Conservation (phyloP, 192 early-diverging fungal genomes). For the Linnemannia zychae region DNA sequence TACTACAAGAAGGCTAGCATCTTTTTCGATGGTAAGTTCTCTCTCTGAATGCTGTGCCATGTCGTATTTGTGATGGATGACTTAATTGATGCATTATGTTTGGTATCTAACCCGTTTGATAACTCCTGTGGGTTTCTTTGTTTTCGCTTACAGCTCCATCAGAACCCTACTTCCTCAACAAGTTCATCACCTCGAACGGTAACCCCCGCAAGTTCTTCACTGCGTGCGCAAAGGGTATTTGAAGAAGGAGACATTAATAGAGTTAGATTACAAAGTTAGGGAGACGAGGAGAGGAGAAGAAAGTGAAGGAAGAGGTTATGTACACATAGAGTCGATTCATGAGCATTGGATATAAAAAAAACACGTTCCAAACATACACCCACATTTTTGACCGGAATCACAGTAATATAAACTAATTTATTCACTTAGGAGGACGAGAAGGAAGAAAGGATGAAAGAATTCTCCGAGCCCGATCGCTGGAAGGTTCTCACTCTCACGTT, state of each 20-base stretch:
- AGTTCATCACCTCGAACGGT: conserved; percentile 54
- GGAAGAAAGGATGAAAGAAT: not conserved
- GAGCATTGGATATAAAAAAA: conserved; percentile 6
- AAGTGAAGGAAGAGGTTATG: not conserved
- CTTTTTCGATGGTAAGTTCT: conserved; percentile 41
- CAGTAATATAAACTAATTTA: no score
- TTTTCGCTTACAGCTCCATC: conserved; percentile 36
- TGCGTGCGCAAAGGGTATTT: conserved; percentile 57
- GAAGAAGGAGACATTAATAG: not conserved
- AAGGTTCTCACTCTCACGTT: not conserved
- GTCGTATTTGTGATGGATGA: not conserved
- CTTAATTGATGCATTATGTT: not conserved
- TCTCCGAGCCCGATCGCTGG: not conserved
- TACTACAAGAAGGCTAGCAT: conserved; percentile 62
- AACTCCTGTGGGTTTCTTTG: conserved; percentile 8
- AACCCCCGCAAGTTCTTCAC: conserved; percentile 64
- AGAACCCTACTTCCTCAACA: conserved; percentile 46
- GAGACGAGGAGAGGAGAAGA: not conserved
- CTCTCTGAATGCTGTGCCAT: not conserved
- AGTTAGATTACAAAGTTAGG: not conserved
- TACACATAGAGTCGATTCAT: conserved; percentile 8
- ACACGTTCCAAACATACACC: not conserved
- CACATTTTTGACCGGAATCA: not conserved
- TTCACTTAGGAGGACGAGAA: not conserved
- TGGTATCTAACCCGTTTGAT: not conserved